A percentile compares a stretch with the other conserved stretches of the same genome.
phyloP scores from a whole-genome alignment of 768 basidiomycete species.

The Leccinum subtestaceum region DNA sequence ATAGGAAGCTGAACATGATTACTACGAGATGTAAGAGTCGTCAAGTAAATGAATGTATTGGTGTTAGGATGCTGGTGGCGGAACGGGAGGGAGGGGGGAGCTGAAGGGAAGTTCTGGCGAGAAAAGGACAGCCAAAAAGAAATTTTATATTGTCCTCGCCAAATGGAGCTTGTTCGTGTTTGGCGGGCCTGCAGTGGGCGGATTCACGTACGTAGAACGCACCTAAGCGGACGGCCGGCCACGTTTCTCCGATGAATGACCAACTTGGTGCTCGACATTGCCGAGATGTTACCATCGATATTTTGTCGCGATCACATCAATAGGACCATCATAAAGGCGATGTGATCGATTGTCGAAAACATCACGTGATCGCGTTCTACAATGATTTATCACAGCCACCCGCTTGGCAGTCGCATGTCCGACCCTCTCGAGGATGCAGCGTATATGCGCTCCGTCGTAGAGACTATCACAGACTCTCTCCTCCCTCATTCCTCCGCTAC shows the following conservation, averaged over 20 bases:
- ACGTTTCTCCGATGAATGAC: not conserved
- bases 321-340: too few species aligned
- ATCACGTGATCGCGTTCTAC: not conserved
- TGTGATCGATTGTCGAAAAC: too few species aligned
- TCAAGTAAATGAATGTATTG: conserved; percentile 22
- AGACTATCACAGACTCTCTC: conserved; percentile 47
- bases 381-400: not conserved
- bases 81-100: not conserved
- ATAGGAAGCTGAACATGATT: conserved; percentile 22
- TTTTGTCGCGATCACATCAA: not conserved
- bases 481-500: conserved; percentile 39
- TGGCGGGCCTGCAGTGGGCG: conserved; percentile 6
- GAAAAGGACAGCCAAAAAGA: not conserved
- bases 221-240: not conserved
- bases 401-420: not conserved
- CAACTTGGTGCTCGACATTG: not conserved
- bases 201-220: not conserved
- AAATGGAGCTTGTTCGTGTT: conserved; percentile 22
- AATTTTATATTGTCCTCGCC: conserved; percentile 18
- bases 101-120: not conserved
- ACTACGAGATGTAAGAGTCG: conserved; percentile 1
- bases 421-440: conserved; percentile 14
- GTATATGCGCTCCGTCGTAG: conserved; percentile 42
- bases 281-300: not conserved
- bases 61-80: conserved; percentile 5